Evolutionary conservation across 441 rosid genomes (phyloP), one percentile per base, ranked within the genome.

Genomic region (Gossypium davidsonii): DNA sequence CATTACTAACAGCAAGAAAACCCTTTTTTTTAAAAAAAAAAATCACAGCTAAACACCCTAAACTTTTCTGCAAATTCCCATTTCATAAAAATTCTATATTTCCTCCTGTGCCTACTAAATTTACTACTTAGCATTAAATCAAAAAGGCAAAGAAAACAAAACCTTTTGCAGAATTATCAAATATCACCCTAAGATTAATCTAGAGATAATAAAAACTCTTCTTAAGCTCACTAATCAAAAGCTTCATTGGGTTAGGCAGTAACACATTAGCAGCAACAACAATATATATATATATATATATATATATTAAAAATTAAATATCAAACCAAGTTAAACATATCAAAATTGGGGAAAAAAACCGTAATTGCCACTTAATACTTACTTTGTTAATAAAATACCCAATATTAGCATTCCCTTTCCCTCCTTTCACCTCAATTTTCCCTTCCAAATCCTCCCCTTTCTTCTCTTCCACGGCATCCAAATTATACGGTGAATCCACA

Each of bases 321-420:
- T 63, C 26, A 72, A 60, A 2, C 11, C 17, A n/a, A 25, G 20
- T 58, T 31, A 52, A 20, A 31, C 9, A 67, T 48, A 46, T 11
- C 5, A 26, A 62, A 53, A 55, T 3, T 12, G 34, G n/a, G 44
- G 42, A 61, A 21, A 20, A 65, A 14, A 14, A 4, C 25, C n/a
- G 15, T 31, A 64, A n/a, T 59, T 63, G 55, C 20, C 11, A 53
- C 8, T 53, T 1, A 15, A 14, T 1, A 62, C 56, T 79, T 83
- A 96, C 99, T 97, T 89, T 93, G 75, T 89, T 90, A 69, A 87
- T 85, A 68, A 96, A 96, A 78, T 93, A 96, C 15, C 80, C 89
- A 69, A 96, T 82, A 75, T 86, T 87, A 71, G 88, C 88, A 25
- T 89, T 89, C 67, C 77, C 74, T 21, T 66, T 75, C 20, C 17